Base-by-base conservation (phyloP, 495 filamentous ascomycete species). In the Aspergillus campestris region DNA sequence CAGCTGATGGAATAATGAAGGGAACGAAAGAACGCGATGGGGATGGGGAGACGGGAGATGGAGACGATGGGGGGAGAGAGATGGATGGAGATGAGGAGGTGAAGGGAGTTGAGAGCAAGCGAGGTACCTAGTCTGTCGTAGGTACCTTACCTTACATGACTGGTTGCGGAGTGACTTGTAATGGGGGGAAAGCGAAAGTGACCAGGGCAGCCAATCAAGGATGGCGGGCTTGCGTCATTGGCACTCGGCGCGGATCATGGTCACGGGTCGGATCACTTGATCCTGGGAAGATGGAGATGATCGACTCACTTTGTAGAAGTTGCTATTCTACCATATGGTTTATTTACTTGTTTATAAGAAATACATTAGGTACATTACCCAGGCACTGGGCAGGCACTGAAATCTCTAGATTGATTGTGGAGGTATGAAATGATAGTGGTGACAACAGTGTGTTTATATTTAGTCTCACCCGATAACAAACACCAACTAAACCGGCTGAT, bases 151-250 rank as follows among this genome's bases (percentile, higher is more conserved):
- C 18, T 24, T 24, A 24, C 18, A 24, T 24, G 18, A 24, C 44
- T 49, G 58, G 58, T 55, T 61, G 55, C 52, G 52, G 55, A 55
- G 55, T 49, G 53, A 54, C 55, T 43, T 46, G 47, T 41, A 29
- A 34, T n/a, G 39, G n/a, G 37, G 37, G 18, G 18, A 24, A 24
- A 24, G 18, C 18, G 18, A 24, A 24, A 24, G 18, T 24, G 18
- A 24, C 18, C 14, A 31, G 40, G 15, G 30, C 45, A 39, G 51
- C 55, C 55, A 58, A 58, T 58, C 51, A 51, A 47, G 36, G 40
- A 14, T 38, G 29, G 10, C 31, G 27, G 18, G 13, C 45, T 46
- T 58, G 55, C 55, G 55, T 58, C 55, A 58, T 58, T 40, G 48
- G 45, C 18, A 39, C 45, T 51, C 32, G 34, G 48, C 46, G 41